Conservation (phyloP, 2,329 filamentous ascomycete genomes). For the Venturia oleaginea region DNA sequence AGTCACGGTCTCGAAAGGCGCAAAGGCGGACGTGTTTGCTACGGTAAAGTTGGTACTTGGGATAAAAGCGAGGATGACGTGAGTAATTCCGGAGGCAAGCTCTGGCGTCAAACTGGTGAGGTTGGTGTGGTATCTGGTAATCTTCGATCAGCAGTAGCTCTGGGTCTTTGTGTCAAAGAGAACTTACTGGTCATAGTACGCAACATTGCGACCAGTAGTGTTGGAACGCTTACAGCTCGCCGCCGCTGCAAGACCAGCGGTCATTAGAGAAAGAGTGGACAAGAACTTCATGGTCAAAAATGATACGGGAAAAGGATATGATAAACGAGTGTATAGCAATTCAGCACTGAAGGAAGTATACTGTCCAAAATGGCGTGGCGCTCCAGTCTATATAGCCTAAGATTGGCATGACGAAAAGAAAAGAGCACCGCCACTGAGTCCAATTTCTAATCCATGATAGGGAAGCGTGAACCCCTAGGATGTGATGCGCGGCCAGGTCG, state of each 20-base stretch:
- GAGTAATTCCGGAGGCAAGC: constrained; percentile 25
- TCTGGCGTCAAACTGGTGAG: background rate
- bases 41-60: constrained; percentile 28
- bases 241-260: background rate
- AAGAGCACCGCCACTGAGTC: background rate
- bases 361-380: background rate
- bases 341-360: background rate
- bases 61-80: constrained; percentile 28
- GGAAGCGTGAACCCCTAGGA: background rate
- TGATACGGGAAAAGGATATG: background rate
- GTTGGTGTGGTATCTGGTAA: constrained; percentile 1
- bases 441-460: background rate
- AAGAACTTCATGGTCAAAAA: background rate
- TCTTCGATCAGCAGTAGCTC: background rate
- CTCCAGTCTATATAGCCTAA: background rate
- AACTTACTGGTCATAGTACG: background rate
- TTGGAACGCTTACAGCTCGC: background rate
- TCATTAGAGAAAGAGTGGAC: background rate
- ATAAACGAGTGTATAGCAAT: background rate
- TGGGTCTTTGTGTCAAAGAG: background rate
- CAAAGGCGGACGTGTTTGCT: constrained; percentile 30
- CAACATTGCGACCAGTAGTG: background rate
- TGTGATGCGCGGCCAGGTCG: background rate
- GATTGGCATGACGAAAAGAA: background rate
- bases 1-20: constrained; percentile 45